phyloP scores from a whole-genome alignment of 2,329 filamentous ascomycete genomes.

The Paradendryphiella salina region DNA sequence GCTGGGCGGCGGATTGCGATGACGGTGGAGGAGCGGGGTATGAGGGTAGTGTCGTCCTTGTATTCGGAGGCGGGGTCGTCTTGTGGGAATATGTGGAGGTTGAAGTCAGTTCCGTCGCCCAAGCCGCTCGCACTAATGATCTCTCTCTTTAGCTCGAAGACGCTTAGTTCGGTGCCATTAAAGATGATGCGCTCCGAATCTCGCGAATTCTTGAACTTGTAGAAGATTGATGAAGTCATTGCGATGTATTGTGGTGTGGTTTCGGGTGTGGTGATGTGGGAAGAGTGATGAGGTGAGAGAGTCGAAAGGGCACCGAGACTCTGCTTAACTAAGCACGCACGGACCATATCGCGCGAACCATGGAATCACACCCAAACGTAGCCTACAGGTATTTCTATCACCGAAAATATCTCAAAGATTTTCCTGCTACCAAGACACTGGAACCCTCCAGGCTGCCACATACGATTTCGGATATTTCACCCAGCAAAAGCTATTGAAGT shows the following conservation, averaged over 20 bases:
- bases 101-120: conserved; percentile 94
- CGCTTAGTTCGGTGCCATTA: conserved; percentile 95
- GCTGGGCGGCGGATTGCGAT: conserved; percentile 86
- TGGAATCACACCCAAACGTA: neutral
- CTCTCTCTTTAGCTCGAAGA: conserved; percentile 98
- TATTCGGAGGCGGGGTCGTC: conserved; percentile 88
- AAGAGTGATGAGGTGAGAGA: conserved; percentile 9
- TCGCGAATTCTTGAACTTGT: conserved; percentile 99
- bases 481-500: no score
- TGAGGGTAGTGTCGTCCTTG: conserved; percentile 96
- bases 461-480: no score
- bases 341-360: neutral
- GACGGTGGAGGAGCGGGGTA: conserved; percentile 91
- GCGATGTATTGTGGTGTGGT: conserved; percentile 8
- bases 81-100: conserved; percentile 90
- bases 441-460: neutral
- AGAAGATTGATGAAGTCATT: conserved; percentile 98
- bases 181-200: conserved; percentile 94
- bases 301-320: neutral
- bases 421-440: neutral
- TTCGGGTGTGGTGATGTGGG: conserved; percentile 12
- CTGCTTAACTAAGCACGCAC: conserved; percentile 6
- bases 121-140: conserved; percentile 94
- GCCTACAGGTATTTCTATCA: neutral
- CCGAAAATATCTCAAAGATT: neutral